Evolutionary conservation across 2,329 filamentous ascomycete species (phyloP), one percentile per base, ranked within the genome.

Genomic region (Botrytis fragariae): DNA sequence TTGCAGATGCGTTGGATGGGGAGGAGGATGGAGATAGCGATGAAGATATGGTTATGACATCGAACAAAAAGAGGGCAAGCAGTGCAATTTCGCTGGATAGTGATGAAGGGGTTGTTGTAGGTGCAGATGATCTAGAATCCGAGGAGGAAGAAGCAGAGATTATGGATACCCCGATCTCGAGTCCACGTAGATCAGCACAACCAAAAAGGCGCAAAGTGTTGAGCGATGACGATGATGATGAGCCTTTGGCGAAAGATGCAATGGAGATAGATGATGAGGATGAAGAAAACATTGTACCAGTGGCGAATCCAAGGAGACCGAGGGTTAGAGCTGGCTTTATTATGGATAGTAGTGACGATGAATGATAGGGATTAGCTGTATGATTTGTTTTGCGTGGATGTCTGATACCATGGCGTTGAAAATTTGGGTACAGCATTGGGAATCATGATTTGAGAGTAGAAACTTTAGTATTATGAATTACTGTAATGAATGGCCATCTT

Each of bases 341-440:
- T 63, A 78, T 89, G 51, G 88, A 90, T 77, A 89, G 88, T 74
- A 89, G 88, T 79, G 88, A 90, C 74, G 80, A 81, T 71, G 80
- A 81, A 67, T 80, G 76, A 79, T 74, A 25, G 48, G 35, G 10
- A 12, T 71, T 39, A 25, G 57, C 9, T 61, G 32, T 7, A 54
- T 51, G 22, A 3, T 0, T 29, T 64, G 10, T 29, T 32, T 44
- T 63, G 25, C 2, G 12, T 65, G 48, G n/a, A 67, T 67, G n/a
- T 35, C 29, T 72, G 61, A 72, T 67, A 72, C 70, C 70, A 72
- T 44, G 70, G 70, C 70, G 70, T 59, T 72, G 37, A 8, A 22
- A 37, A 20, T 39, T 45, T 29, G 37, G 48, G 35, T 32, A 57
- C 16, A 14, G 51, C 35, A 32, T 29, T 32, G 37, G 14, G 61